phyloP scores from a whole-genome alignment of 352 stramenopile species.

The Plasmopara halstedii region DNA sequence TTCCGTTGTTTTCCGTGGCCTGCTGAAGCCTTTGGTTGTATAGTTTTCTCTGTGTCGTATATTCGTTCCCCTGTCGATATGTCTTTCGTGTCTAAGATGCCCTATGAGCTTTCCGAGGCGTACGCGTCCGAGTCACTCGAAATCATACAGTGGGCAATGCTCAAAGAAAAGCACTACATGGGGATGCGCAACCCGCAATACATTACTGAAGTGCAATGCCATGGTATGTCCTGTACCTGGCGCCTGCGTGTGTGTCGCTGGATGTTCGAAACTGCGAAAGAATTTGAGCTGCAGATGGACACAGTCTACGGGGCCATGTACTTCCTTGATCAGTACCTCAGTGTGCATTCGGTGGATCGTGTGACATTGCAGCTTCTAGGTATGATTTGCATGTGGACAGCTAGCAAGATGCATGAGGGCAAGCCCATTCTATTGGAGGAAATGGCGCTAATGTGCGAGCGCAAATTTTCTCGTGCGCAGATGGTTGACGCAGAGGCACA shows the following conservation, averaged over 20 bases:
- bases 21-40: conserved; percentile 22
- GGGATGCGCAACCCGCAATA: conserved; percentile 31
- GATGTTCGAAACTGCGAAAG: conserved; percentile 74
- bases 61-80: conserved; percentile 4
- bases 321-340: conserved; percentile 70
- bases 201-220: conserved; percentile 31
- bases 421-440: conserved; percentile 66
- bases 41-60: conserved; percentile 11
- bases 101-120: conserved; percentile 17
- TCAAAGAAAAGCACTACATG: conserved; percentile 31
- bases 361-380: conserved; percentile 59
- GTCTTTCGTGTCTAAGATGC: conserved; percentile 15
- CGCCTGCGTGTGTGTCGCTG: conserved; percentile 65
- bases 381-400: conserved; percentile 67
- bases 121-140: conserved; percentile 19
- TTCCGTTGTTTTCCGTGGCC: conserved; percentile 29
- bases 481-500: conserved; percentile 53
- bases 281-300: conserved; percentile 66
- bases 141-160: conserved; percentile 29
- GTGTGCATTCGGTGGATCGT: conserved; percentile 59
- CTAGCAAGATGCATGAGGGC: conserved; percentile 69
- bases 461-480: conserved; percentile 56
- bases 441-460: conserved; percentile 64
- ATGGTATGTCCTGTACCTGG: conserved; percentile 61
- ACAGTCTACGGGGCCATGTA: conserved; percentile 50